These are phyloP conservation scores for Tricholoma hemisulphureum DNA, from an alignment of 768 basidiomycete genomes.

Conservation along the genomic window DNA sequence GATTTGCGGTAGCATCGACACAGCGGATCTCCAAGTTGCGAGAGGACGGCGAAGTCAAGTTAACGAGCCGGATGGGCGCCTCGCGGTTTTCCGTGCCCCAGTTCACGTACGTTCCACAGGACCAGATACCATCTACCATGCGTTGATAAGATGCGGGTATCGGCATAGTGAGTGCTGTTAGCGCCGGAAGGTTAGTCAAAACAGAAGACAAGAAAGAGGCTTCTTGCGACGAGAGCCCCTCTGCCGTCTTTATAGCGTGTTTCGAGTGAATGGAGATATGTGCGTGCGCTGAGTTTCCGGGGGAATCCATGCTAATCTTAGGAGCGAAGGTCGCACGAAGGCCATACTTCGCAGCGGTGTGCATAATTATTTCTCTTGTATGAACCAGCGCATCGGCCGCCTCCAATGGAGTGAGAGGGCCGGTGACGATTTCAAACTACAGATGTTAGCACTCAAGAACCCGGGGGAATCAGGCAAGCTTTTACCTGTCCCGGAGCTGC, in stretches of 20 bases:
- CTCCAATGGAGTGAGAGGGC: conserved; percentile 60
- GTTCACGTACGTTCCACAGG: conserved; percentile 65
- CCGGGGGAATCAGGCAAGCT: neutral
- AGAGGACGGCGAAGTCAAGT: conserved; percentile 42
- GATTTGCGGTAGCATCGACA: conserved; percentile 64
- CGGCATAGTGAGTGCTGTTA: conserved; percentile 61
- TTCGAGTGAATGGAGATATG: conserved; percentile 63
- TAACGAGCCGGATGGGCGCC: conserved; percentile 57
- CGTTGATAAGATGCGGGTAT: conserved; percentile 60
- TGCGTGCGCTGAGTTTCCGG: conserved; percentile 57
- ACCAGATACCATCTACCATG: conserved; percentile 64
- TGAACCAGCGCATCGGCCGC: conserved; percentile 66
- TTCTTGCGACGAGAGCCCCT: conserved; percentile 43
- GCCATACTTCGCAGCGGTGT: conserved; percentile 64
- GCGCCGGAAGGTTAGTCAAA: conserved; percentile 53
- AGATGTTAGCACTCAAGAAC: neutral
- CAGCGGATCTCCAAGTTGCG: conserved; percentile 64
- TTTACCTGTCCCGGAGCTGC: conserved; percentile 69
- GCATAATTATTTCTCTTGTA: conserved; percentile 65
- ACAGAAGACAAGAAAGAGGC: conserved; percentile 60
- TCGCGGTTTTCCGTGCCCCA: conserved; percentile 76
- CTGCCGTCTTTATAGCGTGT: conserved; percentile 13
- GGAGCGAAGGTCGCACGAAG: conserved; percentile 70
- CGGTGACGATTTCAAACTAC: conserved; percentile 68
- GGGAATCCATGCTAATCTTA: conserved; percentile 29